phyloP scores from a whole-genome alignment of 2,329 filamentous ascomycete genomes.

The Calonectria fujianensis region DNA sequence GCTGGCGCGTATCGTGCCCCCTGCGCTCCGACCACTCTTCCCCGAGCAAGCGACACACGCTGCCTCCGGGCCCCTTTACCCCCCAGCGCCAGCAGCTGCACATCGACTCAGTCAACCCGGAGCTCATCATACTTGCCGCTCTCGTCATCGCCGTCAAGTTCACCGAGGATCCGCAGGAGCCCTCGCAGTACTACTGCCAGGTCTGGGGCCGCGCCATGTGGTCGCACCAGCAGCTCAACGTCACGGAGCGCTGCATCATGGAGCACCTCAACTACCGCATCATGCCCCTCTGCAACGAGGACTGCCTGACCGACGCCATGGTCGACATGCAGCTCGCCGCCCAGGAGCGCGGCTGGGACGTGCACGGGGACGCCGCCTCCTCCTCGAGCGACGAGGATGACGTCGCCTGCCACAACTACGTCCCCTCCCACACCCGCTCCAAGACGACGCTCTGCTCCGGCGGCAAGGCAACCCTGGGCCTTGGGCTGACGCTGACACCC shows the following conservation, averaged over 20 bases:
- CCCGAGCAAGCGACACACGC: conserved; percentile 68
- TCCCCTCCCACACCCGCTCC: conserved; percentile 60
- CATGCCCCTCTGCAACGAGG: conserved; percentile 74
- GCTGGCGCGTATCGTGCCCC: conserved; percentile 77
- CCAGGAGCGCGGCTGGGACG: conserved; percentile 54
- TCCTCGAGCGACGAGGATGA: conserved; percentile 54
- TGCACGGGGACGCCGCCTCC: conserved; percentile 55
- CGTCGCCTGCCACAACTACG: conserved; percentile 51
- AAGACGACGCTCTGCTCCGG: conserved; percentile 57
- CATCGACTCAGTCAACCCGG: conserved; percentile 77
- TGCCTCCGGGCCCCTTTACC: conserved; percentile 63
- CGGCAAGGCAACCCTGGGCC: conserved; percentile 49
- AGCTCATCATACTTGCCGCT: conserved; percentile 78
- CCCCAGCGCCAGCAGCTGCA: conserved; percentile 65
- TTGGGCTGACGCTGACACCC: conserved; percentile 54
- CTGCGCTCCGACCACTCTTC: conserved; percentile 59
- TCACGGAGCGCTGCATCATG: conserved; percentile 78
- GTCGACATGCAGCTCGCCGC: conserved; percentile 79
- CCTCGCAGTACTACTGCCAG: conserved; percentile 71
- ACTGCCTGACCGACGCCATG: conserved; percentile 75
- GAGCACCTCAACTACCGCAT: conserved; percentile 79
- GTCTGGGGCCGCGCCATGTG: conserved; percentile 74
- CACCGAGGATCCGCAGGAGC: conserved; percentile 74
- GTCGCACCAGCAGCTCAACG: conserved; percentile 78
- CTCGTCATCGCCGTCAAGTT: conserved; percentile 81